phyloP scores from a whole-genome alignment of 2,329 filamentous ascomycete genomes.

The Aureobasidium uvarum region DNA sequence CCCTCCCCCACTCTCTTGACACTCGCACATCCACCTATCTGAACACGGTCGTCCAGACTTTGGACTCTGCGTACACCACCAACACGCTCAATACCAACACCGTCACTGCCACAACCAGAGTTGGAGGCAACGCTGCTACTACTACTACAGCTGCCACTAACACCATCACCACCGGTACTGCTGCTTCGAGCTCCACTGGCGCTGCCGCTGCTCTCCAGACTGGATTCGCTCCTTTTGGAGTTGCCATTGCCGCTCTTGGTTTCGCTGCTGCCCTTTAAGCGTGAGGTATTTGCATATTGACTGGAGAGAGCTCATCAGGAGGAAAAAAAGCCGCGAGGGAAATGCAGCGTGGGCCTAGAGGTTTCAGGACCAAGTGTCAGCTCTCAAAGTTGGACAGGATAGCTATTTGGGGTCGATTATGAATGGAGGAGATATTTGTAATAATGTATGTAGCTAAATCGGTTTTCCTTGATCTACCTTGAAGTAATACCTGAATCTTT shows the following conservation, averaged over 20 bases:
- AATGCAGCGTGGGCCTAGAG: neutral
- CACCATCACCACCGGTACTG: neutral
- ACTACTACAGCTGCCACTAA: neutral
- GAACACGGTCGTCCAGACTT: constrained; percentile 3
- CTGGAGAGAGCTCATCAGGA: neutral
- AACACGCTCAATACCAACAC: neutral
- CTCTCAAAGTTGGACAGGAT: constrained; percentile 1
- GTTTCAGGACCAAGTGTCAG: neutral
- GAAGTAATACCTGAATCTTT: no score
- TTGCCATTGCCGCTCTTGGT: constrained; percentile 16
- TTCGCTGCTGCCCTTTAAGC: constrained; percentile 13
- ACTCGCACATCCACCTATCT: constrained; percentile 3
- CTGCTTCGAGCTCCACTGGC: neutral
- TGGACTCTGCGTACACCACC: neutral
- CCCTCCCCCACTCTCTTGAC: constrained; percentile 1
- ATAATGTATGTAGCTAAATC: neutral
- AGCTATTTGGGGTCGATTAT: neutral
- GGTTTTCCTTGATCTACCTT: neutral
- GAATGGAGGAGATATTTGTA: neutral
- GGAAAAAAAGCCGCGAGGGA: neutral
- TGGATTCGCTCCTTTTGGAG: neutral
- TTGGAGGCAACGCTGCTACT: neutral
- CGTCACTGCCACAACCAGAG: neutral
- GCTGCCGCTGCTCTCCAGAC: neutral
- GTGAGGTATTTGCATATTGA: neutral